phyloP scores from a whole-genome alignment of 2,329 filamentous ascomycete genomes.

The Orbilia quercus region DNA sequence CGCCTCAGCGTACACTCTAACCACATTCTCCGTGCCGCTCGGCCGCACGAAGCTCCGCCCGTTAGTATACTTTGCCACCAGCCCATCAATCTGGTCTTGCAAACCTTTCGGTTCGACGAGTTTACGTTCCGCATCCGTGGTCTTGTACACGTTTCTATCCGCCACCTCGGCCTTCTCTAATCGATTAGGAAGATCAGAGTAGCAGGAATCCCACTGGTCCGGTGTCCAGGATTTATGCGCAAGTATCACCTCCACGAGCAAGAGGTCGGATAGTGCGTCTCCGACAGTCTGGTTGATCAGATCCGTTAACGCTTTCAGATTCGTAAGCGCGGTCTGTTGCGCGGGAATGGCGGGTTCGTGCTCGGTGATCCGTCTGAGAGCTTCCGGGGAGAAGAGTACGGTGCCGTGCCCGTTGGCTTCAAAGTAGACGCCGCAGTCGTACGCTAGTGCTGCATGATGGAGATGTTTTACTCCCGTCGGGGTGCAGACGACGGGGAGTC shows the following conservation, averaged over 20 bases:
- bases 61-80: slow-evolving; percentile 89
- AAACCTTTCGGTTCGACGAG: slow-evolving; percentile 81
- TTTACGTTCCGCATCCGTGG: slow-evolving; percentile 90
- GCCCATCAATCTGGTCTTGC: slow-evolving; percentile 85
- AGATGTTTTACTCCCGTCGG: slow-evolving; percentile 97
- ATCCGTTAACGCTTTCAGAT: slow-evolving; percentile 82
- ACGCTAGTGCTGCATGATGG: slow-evolving; percentile 94
- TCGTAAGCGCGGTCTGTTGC: slow-evolving; percentile 88
- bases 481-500: slow-evolving; percentile 90
- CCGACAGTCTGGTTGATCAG: slow-evolving; percentile 98
- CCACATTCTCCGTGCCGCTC: slow-evolving; percentile 94
- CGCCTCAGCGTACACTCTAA: slow-evolving; percentile 95
- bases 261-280: slow-evolving; percentile 93
- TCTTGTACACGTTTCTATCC: slow-evolving; percentile 88
- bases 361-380: slow-evolving; percentile 77
- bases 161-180: slow-evolving; percentile 91
- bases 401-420: slow-evolving; percentile 99
- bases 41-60: slow-evolving; percentile 91
- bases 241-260: slow-evolving; percentile 94
- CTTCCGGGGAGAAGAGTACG: slow-evolving; percentile 89
- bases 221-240: slow-evolving; percentile 93
- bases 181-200: slow-evolving; percentile 92
- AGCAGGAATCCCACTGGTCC: slow-evolving; percentile 91
- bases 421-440: slow-evolving; percentile 97
- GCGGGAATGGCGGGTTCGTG: slow-evolving; percentile 89